Conservation (phyloP, 441 rosid species). For the Pelargonium australe region DNA sequence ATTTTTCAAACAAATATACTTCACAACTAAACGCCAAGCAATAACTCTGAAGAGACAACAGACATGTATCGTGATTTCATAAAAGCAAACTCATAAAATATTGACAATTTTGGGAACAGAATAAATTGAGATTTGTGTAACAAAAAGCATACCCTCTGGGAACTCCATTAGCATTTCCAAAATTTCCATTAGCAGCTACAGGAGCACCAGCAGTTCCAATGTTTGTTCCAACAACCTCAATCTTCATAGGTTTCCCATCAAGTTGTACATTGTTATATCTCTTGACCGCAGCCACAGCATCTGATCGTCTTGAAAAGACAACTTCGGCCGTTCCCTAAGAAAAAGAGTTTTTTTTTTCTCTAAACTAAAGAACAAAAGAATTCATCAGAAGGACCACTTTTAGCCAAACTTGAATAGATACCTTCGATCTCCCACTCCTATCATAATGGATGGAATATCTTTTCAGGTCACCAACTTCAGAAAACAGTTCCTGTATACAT, state of each 20-base stretch:
- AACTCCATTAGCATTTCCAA: slow-evolving; percentile 44
- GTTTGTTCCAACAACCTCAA: slow-evolving; percentile 74
- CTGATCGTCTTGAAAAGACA: slow-evolving; percentile 56
- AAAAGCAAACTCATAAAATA: background rate
- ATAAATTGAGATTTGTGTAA: background rate
- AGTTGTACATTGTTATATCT: slow-evolving; percentile 83
- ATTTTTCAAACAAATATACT: background rate
- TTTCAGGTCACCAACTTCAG: slow-evolving; percentile 90
- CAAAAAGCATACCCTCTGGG: slow-evolving; percentile 50
- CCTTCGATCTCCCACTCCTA: slow-evolving; percentile 93
- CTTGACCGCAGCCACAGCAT: slow-evolving; percentile 80
- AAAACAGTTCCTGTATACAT: slow-evolving; percentile 59
- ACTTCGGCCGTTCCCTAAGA: slow-evolving; percentile 92
- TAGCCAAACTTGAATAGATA: slow-evolving; percentile 43
- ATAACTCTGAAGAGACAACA: background rate
- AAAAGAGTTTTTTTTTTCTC: slow-evolving; percentile 30
- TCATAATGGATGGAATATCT: slow-evolving; percentile 71
- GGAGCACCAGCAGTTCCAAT: slow-evolving; percentile 41
- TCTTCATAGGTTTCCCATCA: slow-evolving; percentile 90
- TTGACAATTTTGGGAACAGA: background rate
- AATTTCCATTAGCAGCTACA: slow-evolving; percentile 31
- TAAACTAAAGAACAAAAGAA: slow-evolving; percentile 39
- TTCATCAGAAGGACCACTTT: slow-evolving; percentile 36
- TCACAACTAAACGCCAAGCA: background rate
- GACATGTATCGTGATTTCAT: background rate